A percentile compares a stretch with the other conserved stretches of the same genome.
phyloP scores from a whole-genome alignment of 2,329 filamentous ascomycete species.

The Diaporthe citrichinensis region DNA sequence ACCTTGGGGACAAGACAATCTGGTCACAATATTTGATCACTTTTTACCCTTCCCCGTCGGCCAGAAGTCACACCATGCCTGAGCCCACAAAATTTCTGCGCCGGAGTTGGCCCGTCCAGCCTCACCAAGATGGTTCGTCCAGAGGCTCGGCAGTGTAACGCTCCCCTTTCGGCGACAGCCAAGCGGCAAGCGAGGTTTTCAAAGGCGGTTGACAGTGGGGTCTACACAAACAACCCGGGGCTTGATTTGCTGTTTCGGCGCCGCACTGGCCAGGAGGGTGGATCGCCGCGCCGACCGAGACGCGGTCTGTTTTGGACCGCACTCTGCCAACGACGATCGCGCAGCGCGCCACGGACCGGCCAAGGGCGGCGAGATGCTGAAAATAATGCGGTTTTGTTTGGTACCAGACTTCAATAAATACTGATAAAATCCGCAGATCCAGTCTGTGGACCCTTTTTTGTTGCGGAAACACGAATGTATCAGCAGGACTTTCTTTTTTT shows the following conservation, averaged over 20 bases:
- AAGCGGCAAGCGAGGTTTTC: conserved; percentile 18
- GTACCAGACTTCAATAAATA: not conserved
- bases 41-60: not conserved
- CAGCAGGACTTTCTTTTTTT: not conserved
- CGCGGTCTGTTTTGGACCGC: not conserved
- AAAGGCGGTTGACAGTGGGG: not conserved
- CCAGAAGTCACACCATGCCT: not conserved
- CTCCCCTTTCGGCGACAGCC: not conserved
- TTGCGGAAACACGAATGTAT: not conserved
- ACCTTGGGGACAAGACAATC: not conserved
- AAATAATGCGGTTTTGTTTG: not conserved
- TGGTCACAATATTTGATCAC: not conserved
- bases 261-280: not conserved
- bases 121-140: not conserved
- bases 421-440: not conserved
- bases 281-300: conserved; percentile 26
- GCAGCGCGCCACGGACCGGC: not conserved
- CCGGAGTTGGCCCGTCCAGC: not conserved
- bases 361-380: not conserved
- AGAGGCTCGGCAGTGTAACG: conserved; percentile 2
- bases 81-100: not conserved
- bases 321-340: conserved; percentile 3
- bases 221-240: not conserved
- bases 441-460: not conserved
- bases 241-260: conserved; percentile 14